These are phyloP conservation scores for Chlorella ohadii DNA, from an alignment of 139 green algal species.

Conservation along the genomic window DNA sequence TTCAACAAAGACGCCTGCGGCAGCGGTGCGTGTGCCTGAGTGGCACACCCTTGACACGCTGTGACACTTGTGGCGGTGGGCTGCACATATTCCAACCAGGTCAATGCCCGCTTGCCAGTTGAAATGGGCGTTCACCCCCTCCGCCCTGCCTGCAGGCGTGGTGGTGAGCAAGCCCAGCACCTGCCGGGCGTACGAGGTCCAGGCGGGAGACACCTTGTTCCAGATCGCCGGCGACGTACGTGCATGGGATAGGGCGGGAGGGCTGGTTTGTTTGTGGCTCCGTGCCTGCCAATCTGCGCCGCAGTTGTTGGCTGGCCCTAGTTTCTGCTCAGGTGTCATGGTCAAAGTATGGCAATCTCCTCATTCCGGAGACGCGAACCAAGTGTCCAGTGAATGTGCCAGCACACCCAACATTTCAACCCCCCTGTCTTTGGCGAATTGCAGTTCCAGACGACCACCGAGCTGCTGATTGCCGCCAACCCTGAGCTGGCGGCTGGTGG, in stretches of 20 bases:
- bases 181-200: conserved; percentile 13
- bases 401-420: neutral
- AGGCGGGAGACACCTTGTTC: neutral
- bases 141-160: neutral
- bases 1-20: conserved; percentile 38
- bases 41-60: too few relatives aligned
- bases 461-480: conserved; percentile 19
- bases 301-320: neutral
- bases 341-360: too few relatives aligned
- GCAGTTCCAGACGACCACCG: conserved; percentile 39
- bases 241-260: too few relatives aligned
- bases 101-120: too few relatives aligned
- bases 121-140: too few relatives aligned
- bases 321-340: too few relatives aligned
- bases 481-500: conserved; percentile 25
- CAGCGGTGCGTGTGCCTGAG: neutral
- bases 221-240: conserved; percentile 12
- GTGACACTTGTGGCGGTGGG: too few relatives aligned
- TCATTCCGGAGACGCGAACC: too few relatives aligned
- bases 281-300: neutral
- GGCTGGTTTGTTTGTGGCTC: too few relatives aligned
- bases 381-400: too few relatives aligned
- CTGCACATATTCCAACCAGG: too few relatives aligned
- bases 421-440: neutral
- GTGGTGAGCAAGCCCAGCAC: conserved; percentile 3